Conservation (phyloP, 768 basidiomycete genomes). For the Agaricus blazei region DNA sequence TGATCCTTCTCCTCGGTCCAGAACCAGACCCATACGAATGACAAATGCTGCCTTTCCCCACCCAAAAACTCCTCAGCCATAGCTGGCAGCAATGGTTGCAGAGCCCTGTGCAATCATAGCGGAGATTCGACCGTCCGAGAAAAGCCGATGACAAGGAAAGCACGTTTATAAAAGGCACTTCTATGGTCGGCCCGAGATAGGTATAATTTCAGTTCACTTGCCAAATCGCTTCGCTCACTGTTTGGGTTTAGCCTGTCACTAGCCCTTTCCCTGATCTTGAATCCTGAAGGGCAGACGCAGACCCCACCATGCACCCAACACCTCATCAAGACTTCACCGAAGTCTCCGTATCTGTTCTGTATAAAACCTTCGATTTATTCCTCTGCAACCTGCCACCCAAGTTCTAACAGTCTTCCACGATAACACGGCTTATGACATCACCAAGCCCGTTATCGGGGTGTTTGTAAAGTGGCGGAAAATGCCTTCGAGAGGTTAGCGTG, state of each 20-base stretch:
- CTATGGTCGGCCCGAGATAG: no score
- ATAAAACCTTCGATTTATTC: no score
- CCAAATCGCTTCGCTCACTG: constrained; percentile 50
- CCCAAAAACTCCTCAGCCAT: neutral
- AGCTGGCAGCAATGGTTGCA: no score
- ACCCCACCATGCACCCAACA: no score
- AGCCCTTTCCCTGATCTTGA: neutral
- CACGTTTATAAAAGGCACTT: no score
- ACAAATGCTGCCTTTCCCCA: constrained; percentile 70
- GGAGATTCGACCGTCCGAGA: no score
- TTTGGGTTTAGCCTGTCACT: neutral
- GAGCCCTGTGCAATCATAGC: no score
- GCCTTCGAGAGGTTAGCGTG: constrained; percentile 61
- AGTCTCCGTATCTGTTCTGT: no score
- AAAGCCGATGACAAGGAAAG: no score
- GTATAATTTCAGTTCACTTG: no score
- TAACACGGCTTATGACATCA: constrained; percentile 89
- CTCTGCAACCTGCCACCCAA: constrained; percentile 42
- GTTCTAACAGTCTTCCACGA: constrained; percentile 91
- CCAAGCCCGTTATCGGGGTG: constrained; percentile 93
- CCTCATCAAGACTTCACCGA: no score
- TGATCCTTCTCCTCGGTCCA: constrained; percentile 18
- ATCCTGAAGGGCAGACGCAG: neutral
- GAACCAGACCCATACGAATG: constrained; percentile 69
- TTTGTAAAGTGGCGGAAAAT: constrained; percentile 95